Base-by-base conservation (phyloP, 2,329 filamentous ascomycete species). In the Trichoderma oligosporum region DNA sequence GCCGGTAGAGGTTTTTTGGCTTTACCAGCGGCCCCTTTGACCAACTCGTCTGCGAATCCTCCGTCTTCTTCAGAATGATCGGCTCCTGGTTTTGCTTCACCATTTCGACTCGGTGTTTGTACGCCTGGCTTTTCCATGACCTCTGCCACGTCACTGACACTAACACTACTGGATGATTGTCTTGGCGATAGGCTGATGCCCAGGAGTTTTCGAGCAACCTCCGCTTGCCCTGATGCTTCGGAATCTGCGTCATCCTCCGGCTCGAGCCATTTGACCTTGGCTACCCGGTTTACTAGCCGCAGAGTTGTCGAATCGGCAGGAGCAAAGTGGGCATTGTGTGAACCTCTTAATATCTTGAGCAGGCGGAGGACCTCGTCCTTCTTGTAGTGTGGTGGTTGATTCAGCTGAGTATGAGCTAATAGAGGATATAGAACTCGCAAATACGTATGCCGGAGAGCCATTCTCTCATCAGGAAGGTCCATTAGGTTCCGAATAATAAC, bases 401-500 rank as follows among this genome's bases (percentile, higher is more conserved):
- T 88, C 41, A 99, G 83, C 71, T 97, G 94, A 2, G 93, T 97
- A 69, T 99, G 90, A 35, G 89, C 88, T 20, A 99, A 79, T 22
- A 99, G 79, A 0, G 94, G 94, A 67, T 95, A 91, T 11, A 99
- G 77, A 4, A 99, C 94, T 29, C 94, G 86, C 5, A 99, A 81
- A 69, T 99, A 99, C 4, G 94, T 99, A 71, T 99, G 94, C 35
- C 93, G 84, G 57, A 99, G 77, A 16, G 84, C 79, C 61, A 80
- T 78, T 60, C 83, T 85, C 69, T 96, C 93, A 66, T 93, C 87
- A 0, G 95, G 94, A 7, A 99, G 79, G 70, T 99, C 94, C 66
- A 97, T 85, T n/a, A 99, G 79, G 67, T 99, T 99, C 41, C 94
- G 89, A 60, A 99, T 90, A 58, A 99, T 91, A 62, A 99, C 94